phyloP scores from a whole-genome alignment of 768 basidiomycete species.

The Pulveroboletus sp. region DNA sequence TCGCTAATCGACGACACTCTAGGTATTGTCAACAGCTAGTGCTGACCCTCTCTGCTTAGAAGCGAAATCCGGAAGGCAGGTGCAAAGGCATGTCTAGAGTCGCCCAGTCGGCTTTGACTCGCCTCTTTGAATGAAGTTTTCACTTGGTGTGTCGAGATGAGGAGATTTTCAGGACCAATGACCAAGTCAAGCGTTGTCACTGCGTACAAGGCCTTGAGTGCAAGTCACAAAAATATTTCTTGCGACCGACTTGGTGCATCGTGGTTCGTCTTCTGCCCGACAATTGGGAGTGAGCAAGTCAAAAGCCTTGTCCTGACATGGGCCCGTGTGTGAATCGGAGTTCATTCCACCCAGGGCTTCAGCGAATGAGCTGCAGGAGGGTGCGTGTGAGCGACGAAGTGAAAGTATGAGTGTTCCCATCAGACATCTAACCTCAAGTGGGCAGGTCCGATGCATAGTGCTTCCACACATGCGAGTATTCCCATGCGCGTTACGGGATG shows the following conservation, averaged over 20 bases:
- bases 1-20: too few species aligned
- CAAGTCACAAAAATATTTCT: conserved; percentile 2
- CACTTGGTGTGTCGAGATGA: not conserved
- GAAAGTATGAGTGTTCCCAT: not conserved
- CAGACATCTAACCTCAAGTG: conserved; percentile 5
- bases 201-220: not conserved
- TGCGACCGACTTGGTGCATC: conserved; percentile 17
- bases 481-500: conserved; percentile 3
- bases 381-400: conserved; percentile 29
- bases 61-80: not conserved
- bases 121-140: not conserved
- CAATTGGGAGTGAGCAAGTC: not conserved
- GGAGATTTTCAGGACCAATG: conserved; percentile 5
- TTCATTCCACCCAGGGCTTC: conserved; percentile 10
- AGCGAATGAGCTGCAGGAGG: conserved; percentile 8
- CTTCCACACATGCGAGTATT: conserved; percentile 7
- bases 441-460: conserved; percentile 4
- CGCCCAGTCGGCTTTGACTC: not conserved
- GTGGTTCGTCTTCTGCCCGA: conserved; percentile 25
- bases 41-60: not conserved
- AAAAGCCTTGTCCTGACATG: conserved; percentile 3
- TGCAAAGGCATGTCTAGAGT: not conserved
- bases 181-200: not conserved
- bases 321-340: conserved; percentile 10
- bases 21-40: not conserved